A percentile compares a stretch with the other conserved stretches of the same genome.
Conservation (phyloP, 2,329 filamentous ascomycete species). For the Exophiala mesophila region DNA sequence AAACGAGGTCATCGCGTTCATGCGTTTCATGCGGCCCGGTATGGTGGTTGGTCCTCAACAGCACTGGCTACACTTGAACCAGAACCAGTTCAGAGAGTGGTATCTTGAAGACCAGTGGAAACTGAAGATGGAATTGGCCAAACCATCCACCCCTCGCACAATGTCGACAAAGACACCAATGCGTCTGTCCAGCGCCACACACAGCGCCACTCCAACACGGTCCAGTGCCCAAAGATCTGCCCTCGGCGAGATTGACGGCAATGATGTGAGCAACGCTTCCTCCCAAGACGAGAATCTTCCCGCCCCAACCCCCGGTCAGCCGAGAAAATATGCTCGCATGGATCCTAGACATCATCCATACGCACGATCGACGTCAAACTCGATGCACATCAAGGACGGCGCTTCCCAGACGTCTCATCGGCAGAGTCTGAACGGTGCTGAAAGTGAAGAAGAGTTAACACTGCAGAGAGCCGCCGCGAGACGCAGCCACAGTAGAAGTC, state of each 20-base stretch:
- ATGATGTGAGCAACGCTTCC: conserved; percentile 53
- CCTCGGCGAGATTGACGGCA: conserved; percentile 89
- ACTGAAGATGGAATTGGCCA: conserved; percentile 67
- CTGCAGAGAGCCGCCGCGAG: conserved; percentile 68
- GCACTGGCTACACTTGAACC: conserved; percentile 97
- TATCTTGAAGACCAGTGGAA: conserved; percentile 77
- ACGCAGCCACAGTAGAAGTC: conserved; percentile 22
- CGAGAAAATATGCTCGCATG: conserved; percentile 76
- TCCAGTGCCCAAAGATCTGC: conserved; percentile 59
- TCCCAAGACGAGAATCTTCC: conserved; percentile 89
- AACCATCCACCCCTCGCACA: conserved; percentile 50
- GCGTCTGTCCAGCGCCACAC: conserved; percentile 56
- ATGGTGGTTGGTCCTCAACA: conserved; percentile 99
- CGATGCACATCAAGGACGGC: conserved; percentile 29
- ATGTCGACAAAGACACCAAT: conserved; percentile 56
- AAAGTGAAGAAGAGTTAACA: conserved; percentile 79
- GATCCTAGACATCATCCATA: conserved; percentile 72
- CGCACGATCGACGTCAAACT: conserved; percentile 51
- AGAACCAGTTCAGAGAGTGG: conserved; percentile 97
- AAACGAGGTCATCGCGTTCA: conserved; percentile 94
- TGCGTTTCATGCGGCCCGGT: conserved; percentile 97
- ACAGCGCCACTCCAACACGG: conserved; percentile 72
- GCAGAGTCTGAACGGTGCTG: conserved; percentile 53
- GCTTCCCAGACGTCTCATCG: conserved; percentile 47
- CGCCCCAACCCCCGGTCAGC: conserved; percentile 91